Evolutionary conservation across 2,329 filamentous ascomycete genomes (phyloP), one percentile per base, ranked within the genome.

Genomic region (Xylariaceae sp.): DNA sequence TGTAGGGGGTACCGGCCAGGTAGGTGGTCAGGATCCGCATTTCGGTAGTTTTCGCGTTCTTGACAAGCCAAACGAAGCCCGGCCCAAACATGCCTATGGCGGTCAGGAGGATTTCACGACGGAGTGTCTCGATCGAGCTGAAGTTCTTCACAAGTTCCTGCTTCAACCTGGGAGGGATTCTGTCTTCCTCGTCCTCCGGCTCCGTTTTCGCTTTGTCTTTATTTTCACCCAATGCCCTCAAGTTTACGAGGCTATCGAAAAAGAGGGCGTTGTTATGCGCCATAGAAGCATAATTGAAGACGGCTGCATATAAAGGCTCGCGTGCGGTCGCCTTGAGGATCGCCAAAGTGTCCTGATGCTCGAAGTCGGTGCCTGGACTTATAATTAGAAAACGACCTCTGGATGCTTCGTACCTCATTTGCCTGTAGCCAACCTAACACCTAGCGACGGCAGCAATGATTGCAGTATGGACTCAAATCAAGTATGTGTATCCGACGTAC

Each of bases 211-310:
- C 20, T 10, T 46, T 18, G 48, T 32, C 40, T 6, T 56, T n/a
- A n/a, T n/a, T n/a, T n/a, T n/a, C n/a, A n/a, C 48, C 53, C 6
- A 52, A 20, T 1, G 26, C 37, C 6, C 58, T 45, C 20, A 65
- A 44, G 42, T 61, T 62, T 18, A 72, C 70, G 49, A 87, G 73
- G 60, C 80, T 75, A 65, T 83, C 73, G 82, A 93, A 93, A 84
- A 91, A 93, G 80, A 91, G 89, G 71, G 86, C 79, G 73, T 86
- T 97, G 84, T 98, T 98, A 82, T 90, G 89, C 53, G 91, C 90
- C 90, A 96, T 96, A 67, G 91, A 96, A 74, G 95, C 95, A 74
- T 96, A 86, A 83, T 98, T 99, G 86, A 99, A 99, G 72, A 89
- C 79, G 66, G 88, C 81, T 42, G 95, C 95, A 61, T 84, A 81